phyloP scores from a whole-genome alignment of 495 filamentous ascomycete species.

The Neurospora sp. region DNA sequence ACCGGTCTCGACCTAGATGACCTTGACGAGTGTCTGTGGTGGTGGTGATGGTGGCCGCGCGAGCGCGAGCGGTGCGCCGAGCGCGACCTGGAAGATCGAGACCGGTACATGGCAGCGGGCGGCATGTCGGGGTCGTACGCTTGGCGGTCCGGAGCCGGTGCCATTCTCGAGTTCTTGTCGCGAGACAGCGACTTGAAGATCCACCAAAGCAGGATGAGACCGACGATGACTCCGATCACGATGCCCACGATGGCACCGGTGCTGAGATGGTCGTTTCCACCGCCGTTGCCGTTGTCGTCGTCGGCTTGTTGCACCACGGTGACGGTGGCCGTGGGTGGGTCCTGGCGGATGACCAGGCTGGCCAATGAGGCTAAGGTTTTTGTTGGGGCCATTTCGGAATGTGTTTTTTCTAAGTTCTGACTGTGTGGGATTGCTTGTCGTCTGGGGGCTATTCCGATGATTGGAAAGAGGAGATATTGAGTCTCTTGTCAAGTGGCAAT shows the following conservation, averaged over 20 bases:
- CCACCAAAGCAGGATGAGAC: constrained; percentile 17
- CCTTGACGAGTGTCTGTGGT: background rate
- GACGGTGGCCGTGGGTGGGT: constrained; percentile 5
- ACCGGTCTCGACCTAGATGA: background rate
- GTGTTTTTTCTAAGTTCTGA: background rate
- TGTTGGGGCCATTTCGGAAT: constrained; percentile 16
- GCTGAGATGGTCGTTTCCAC: constrained; percentile 5
- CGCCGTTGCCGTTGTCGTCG: background rate
- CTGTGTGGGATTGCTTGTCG: background rate
- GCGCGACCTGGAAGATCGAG: constrained; percentile 1
- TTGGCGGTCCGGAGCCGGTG: constrained; percentile 11
- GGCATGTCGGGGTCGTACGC: constrained; percentile 19
- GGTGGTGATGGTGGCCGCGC: background rate
- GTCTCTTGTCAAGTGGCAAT: background rate
- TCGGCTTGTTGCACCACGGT: constrained; percentile 1
- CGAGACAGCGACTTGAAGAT: constrained; percentile 4
- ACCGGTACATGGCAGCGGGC: background rate
- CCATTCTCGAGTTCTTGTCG: background rate
- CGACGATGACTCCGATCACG: constrained; percentile 20
- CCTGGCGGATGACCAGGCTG: constrained; percentile 8
- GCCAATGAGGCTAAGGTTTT: constrained; percentile 7
- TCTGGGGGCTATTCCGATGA: background rate
- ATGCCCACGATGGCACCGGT: constrained; percentile 20
- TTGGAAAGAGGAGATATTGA: background rate
- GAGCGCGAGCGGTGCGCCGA: background rate